Percentiles rank a stretch among this genome's conserved stretches.
Evolutionary conservation across 2,329 filamentous ascomycete genomes (phyloP).

Genomic region (Microsporum ferrugineum): DNA sequence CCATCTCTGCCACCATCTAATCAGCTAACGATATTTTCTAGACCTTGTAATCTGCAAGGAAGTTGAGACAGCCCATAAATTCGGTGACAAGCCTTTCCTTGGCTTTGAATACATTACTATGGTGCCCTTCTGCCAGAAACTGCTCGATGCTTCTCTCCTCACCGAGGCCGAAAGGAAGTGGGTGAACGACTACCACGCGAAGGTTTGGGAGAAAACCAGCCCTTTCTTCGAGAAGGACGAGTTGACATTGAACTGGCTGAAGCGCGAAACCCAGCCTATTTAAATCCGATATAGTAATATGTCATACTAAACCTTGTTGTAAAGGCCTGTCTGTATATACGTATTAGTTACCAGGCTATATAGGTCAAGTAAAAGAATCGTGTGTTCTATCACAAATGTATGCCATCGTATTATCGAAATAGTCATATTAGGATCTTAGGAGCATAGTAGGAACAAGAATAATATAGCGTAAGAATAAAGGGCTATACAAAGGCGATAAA

Average conservation of each 20-base stretch:
- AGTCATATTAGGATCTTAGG: neutral
- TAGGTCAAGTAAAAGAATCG: neutral
- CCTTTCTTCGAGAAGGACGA: constrained; percentile 62
- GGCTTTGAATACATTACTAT: constrained; percentile 97
- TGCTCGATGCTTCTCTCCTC: constrained; percentile 66
- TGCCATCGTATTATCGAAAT: neutral
- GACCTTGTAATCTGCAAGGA: constrained; percentile 83
- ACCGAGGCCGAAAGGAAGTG: constrained; percentile 66
- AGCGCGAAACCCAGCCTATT: constrained; percentile 64
- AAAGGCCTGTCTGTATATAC: constrained; percentile 2
- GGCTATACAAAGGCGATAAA: neutral
- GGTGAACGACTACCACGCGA: constrained; percentile 74
- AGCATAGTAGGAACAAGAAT: neutral
- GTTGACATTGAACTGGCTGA: constrained; percentile 65
- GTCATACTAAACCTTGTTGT: neutral
- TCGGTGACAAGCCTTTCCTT: constrained; percentile 87
- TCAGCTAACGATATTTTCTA: constrained; percentile 15
- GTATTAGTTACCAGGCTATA: neutral
- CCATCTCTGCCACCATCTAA: neutral
- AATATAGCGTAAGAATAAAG: neutral
- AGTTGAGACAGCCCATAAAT: constrained; percentile 72
- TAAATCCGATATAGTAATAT: neutral
- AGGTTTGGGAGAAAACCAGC: constrained; percentile 72
- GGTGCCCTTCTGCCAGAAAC: constrained; percentile 83
- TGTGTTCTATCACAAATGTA: neutral